phyloP scores from a whole-genome alignment of 23 red algal genomes.

The Chondrus crispus region DNA sequence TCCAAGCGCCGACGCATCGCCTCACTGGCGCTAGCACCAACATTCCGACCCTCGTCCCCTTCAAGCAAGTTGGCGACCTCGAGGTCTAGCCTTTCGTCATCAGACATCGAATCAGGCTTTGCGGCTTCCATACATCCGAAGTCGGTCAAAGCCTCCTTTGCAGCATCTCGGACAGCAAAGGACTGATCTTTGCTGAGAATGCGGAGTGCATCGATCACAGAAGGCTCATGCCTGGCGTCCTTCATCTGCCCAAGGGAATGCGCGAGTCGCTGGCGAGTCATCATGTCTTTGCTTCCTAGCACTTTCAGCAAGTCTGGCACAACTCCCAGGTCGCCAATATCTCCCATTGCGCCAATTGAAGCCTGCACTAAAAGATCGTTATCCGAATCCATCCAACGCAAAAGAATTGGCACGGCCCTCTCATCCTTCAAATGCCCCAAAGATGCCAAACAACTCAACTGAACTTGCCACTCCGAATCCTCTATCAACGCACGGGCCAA shows the following conservation, averaged over 20 bases:
- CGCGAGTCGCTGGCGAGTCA: constrained; percentile 68
- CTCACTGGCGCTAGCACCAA: constrained; percentile 25
- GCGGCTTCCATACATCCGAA: constrained; percentile 12
- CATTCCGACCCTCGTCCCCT: constrained; percentile 19
- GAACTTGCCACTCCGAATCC: constrained; percentile 77
- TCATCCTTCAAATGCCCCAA: constrained; percentile 47
- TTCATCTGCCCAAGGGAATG: constrained; percentile 49
- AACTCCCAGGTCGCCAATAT: constrained; percentile 27
- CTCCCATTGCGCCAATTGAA: constrained; percentile 56
- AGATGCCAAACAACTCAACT: constrained; percentile 52
- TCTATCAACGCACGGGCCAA: constrained; percentile 48
- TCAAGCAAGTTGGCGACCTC: constrained; percentile 53
- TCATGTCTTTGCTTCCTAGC: constrained; percentile 46
- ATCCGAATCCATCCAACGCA: neutral
- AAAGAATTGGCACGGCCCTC: constrained; percentile 15
- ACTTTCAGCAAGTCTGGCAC: constrained; percentile 35
- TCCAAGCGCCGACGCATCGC: constrained; percentile 45
- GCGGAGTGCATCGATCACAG: constrained; percentile 47
- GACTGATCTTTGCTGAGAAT: constrained; percentile 49
- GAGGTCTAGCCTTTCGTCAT: constrained; percentile 34
- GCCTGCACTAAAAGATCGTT: constrained; percentile 79
- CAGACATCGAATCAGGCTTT: constrained; percentile 12
- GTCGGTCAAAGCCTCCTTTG: neutral
- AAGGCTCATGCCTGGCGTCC: constrained; percentile 4
- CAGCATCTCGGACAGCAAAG: constrained; percentile 54